phyloP scores from a whole-genome alignment of 129 eudicot species.

The Flaveria sonorensis region DNA sequence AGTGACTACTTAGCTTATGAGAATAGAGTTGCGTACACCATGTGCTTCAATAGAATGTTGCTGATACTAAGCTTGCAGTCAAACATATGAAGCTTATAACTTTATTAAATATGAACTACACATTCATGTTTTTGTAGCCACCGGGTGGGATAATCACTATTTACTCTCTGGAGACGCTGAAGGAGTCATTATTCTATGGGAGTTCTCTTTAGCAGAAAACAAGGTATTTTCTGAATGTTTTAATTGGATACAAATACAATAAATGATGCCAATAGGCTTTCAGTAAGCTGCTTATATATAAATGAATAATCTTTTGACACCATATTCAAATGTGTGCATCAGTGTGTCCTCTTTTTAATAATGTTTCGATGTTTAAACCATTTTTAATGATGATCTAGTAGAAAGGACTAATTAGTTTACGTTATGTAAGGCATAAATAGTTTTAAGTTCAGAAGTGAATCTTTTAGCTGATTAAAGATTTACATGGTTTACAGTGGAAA shows the following conservation, averaged over 20 bases:
- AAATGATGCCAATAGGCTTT: not conserved
- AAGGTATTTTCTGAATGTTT: conserved; percentile 49
- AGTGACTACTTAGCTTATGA: not conserved
- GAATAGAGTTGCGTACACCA: not conserved
- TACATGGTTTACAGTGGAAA: conserved; percentile 63
- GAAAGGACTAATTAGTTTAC: not conserved
- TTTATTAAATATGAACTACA: conserved; percentile 2
- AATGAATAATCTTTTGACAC: conserved; percentile 7
- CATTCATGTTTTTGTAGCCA: conserved; percentile 41
- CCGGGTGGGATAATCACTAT: conserved; percentile 56
- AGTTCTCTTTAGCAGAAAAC: conserved; percentile 53
- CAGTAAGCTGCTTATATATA: not conserved
- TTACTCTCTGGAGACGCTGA: conserved; percentile 89
- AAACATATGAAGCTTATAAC: not conserved
- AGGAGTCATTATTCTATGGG: conserved; percentile 83
- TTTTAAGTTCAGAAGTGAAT: not conserved
- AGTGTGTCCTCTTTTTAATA: not conserved
- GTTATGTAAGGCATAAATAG: not conserved
- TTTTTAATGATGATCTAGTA: conserved; percentile 1
- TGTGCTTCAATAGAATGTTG: not conserved
- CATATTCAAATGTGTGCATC: not conserved
- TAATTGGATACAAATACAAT: not conserved
- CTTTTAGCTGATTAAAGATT: not conserved
- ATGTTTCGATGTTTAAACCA: not conserved
- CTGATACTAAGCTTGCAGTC: not conserved